phyloP scores from a whole-genome alignment of 768 basidiomycete genomes.

The Leccinum sublutescens region DNA sequence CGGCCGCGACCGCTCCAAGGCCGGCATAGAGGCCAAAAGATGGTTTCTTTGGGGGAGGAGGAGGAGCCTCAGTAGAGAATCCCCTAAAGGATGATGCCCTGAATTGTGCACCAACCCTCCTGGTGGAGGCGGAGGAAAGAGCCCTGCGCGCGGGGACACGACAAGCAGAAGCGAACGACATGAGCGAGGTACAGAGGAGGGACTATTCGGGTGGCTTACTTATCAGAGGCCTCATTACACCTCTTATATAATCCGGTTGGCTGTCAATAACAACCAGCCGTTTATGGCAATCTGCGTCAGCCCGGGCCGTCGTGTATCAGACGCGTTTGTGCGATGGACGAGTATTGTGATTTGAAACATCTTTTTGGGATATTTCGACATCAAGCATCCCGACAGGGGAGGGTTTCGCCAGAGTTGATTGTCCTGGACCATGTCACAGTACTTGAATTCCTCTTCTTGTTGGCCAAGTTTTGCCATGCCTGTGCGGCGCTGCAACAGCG shows the following conservation, averaged over 20 bases:
- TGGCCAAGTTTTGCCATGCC: neutral
- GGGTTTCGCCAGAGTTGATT: neutral
- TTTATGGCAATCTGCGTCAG: neutral
- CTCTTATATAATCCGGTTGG: constrained; percentile 19
- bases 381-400: neutral
- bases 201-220: constrained; percentile 6
- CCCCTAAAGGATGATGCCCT: constrained; percentile 49
- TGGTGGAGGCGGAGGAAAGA: constrained; percentile 29
- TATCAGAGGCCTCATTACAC: constrained; percentile 4
- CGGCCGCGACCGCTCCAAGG: constrained; percentile 58
- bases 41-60: constrained; percentile 44
- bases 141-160: constrained; percentile 51
- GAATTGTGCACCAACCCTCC: constrained; percentile 30
- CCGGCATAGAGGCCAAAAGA: constrained; percentile 59
- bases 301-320: too few relatives aligned
- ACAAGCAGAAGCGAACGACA: constrained; percentile 54
- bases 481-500: neutral
- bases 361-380: neutral
- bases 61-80: constrained; percentile 54
- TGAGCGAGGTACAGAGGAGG: constrained; percentile 27
- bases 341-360: neutral
- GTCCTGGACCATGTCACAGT: neutral
- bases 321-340: constrained; percentile 9
- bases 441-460: neutral
- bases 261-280: neutral